Evolutionary conservation across 495 filamentous ascomycete species (phyloP), one percentile per base, ranked within the genome.

Genomic region (Xylaria scruposa): DNA sequence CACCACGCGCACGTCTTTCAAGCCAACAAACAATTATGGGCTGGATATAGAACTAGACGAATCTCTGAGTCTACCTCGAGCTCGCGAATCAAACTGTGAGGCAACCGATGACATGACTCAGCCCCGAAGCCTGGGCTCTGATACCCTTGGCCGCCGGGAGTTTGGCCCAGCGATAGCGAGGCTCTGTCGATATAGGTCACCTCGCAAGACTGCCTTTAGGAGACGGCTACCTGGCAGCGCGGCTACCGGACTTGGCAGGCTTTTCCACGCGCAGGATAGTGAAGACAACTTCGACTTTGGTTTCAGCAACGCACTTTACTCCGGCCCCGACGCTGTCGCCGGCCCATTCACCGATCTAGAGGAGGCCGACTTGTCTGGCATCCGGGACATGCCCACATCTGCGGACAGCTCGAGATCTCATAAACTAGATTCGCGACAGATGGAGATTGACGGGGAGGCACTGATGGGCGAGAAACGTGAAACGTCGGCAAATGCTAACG

Each of bases 321-420:
- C 59, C 9, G 68, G 68, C 3, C 68, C 68, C 17, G 68, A 56
- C 19, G 68, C 68, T 36, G 59, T 70, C 29, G 47, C 6, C 19
- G 68, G 68, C 15, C 68, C 68, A 10, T 70, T 64, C 15, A 70
- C 68, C 17, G 68, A 70, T 60, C 42, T 10, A 40, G 64, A 17
- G 24, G 66, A 59, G 53, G 26, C 2, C 24, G 66, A 58, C 17
- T 56, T 47, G 9, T 49, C 67, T 3, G 15, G 38, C 4, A 26
- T 46, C 4, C 19, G 10, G 24, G 31, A 10, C 19, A 15, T 17
- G 3, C n/a, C 46, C 3, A 38, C 63, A 15, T 53, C 63, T 9
- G 10, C 46, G 19, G 42, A 65, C 15, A 47, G 15, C 62, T 65
- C 42, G 12, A 51, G 24, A 9, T 31, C 63, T 53, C n/a, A 17